Conservation (phyloP, 306 rosid genomes). For the Vigna trinervia region DNA sequence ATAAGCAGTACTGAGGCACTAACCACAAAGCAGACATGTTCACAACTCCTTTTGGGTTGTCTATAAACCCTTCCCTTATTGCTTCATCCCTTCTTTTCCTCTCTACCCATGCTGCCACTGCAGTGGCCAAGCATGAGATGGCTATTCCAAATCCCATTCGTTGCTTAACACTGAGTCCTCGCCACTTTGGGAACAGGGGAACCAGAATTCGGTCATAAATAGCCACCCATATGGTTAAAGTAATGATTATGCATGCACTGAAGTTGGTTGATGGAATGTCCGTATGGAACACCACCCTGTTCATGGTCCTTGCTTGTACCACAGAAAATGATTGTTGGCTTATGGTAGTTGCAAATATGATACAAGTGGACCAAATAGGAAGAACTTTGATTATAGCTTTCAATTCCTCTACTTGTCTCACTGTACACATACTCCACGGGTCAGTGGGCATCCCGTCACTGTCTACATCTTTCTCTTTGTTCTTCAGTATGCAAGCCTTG, state of each 20-base stretch:
- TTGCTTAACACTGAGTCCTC: slow-evolving; percentile 52
- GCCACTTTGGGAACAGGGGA: slow-evolving; percentile 51
- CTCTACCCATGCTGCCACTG: slow-evolving; percentile 64
- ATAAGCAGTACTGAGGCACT: slow-evolving; percentile 65
- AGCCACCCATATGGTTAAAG: slow-evolving; percentile 65
- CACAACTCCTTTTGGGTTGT: slow-evolving; percentile 45
- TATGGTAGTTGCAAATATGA: slow-evolving; percentile 46
- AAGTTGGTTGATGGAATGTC: slow-evolving; percentile 65
- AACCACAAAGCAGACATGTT: slow-evolving; percentile 82
- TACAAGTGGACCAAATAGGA: slow-evolving; percentile 81
- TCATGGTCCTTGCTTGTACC: slow-evolving; percentile 71
- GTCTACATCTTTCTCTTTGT: slow-evolving; percentile 55
- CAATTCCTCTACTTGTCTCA: slow-evolving; percentile 81
- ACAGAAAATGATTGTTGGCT: slow-evolving; percentile 55
- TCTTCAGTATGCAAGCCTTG: slow-evolving; percentile 77
- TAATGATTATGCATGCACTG: slow-evolving; percentile 54
- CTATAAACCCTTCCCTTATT: slow-evolving; percentile 52
- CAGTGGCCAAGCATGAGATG: slow-evolving; percentile 53
- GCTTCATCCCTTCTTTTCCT: slow-evolving; percentile 57
- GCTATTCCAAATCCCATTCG: slow-evolving; percentile 68
- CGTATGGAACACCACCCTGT: slow-evolving; percentile 48
- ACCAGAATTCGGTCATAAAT: slow-evolving; percentile 61
- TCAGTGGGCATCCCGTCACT: slow-evolving; percentile 57
- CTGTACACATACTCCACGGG: slow-evolving; percentile 72
- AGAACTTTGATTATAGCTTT: slow-evolving; percentile 72